Evolutionary conservation across 2,329 filamentous ascomycete genomes (phyloP).

Genomic region (Penicillium sp.): DNA sequence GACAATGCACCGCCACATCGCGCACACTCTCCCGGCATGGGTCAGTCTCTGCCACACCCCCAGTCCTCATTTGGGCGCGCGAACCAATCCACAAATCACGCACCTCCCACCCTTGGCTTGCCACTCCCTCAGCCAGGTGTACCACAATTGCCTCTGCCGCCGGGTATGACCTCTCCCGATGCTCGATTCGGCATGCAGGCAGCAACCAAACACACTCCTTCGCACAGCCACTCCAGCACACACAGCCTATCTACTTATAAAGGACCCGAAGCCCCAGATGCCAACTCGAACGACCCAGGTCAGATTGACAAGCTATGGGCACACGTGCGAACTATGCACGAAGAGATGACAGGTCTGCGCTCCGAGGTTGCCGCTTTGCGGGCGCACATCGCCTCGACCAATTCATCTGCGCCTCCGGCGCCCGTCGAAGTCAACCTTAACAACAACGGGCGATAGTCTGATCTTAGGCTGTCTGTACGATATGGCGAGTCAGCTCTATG

Average conservation of each 20-base stretch:
- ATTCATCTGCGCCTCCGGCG: slow-evolving; percentile 19
- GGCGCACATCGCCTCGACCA: slow-evolving; percentile 40
- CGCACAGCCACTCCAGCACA: slow-evolving; percentile 38
- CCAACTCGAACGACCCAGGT: slow-evolving; percentile 26
- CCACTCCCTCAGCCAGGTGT: slow-evolving; percentile 41
- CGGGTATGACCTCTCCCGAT: slow-evolving; percentile 45
- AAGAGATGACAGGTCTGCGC: slow-evolving; percentile 42
- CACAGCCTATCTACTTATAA: slow-evolving; percentile 32
- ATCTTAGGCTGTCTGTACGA: slow-evolving; percentile 19
- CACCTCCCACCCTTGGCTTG: slow-evolving; percentile 32
- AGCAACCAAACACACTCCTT: slow-evolving; percentile 37
- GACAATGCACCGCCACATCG: slow-evolving; percentile 42
- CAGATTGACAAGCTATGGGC: slow-evolving; percentile 43
- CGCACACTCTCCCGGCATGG: slow-evolving; percentile 45
- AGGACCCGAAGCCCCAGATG: slow-evolving; percentile 27
- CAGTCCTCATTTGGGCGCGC: slow-evolving; percentile 35
- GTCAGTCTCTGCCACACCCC: slow-evolving; percentile 41
- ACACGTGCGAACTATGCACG: slow-evolving; percentile 46
- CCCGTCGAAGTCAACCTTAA: slow-evolving; percentile 20
- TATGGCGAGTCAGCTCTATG: slow-evolving; percentile 12
- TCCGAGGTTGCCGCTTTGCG: slow-evolving; percentile 44
- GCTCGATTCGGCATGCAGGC: slow-evolving; percentile 45
- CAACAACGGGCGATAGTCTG: slow-evolving; percentile 15
- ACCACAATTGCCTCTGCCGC: slow-evolving; percentile 47
- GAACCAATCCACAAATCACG: slow-evolving; percentile 27